Conservation (phyloP, 495 filamentous ascomycete genomes). For the Bombardia bombarda region DNA sequence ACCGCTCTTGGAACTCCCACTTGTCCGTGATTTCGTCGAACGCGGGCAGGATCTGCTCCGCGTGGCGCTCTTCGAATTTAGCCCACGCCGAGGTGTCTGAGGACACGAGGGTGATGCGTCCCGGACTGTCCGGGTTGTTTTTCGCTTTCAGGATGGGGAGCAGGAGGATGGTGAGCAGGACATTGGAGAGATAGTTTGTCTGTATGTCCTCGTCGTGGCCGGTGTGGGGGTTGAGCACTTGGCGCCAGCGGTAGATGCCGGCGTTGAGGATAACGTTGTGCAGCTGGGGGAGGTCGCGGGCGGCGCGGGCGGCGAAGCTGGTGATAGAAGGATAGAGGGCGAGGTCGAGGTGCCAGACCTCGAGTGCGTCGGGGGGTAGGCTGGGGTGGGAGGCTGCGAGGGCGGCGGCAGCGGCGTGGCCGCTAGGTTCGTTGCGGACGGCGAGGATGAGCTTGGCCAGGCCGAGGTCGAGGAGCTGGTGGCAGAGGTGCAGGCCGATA, state of each 20-base stretch:
- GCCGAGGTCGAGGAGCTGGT: slow-evolving; percentile 19
- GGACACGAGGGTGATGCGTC: slow-evolving; percentile 28
- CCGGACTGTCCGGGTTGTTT: not conserved
- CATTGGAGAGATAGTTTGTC: slow-evolving; percentile 40
- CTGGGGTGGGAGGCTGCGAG: slow-evolving; percentile 16
- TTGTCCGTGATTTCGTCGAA: slow-evolving; percentile 22
- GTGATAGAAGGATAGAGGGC: slow-evolving; percentile 29
- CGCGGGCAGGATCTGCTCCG: slow-evolving; percentile 23
- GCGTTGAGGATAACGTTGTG: slow-evolving; percentile 43
- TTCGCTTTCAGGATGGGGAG: slow-evolving; percentile 27
- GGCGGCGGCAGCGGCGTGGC: not conserved
- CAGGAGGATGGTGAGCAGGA: slow-evolving; percentile 27
- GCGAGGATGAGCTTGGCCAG: slow-evolving; percentile 4
- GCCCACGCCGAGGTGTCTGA: slow-evolving; percentile 26
- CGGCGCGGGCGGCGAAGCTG: slow-evolving; percentile 32
- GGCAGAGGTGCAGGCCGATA: slow-evolving; percentile 37
- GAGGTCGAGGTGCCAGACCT: slow-evolving; percentile 50
- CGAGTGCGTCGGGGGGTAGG: too few species aligned
- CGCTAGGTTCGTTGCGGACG: slow-evolving; percentile 8
- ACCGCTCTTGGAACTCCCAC: slow-evolving; percentile 20
- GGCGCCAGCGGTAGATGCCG: slow-evolving; percentile 20
- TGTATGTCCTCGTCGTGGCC: slow-evolving; percentile 41
- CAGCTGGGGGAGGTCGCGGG: slow-evolving; percentile 24
- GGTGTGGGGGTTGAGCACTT: slow-evolving; percentile 7
- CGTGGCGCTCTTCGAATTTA: slow-evolving; percentile 25